These are phyloP conservation scores for Naganishia liquefaciens DNA, from an alignment of 1,284 basidiomycete species.

Conservation along the genomic window DNA sequence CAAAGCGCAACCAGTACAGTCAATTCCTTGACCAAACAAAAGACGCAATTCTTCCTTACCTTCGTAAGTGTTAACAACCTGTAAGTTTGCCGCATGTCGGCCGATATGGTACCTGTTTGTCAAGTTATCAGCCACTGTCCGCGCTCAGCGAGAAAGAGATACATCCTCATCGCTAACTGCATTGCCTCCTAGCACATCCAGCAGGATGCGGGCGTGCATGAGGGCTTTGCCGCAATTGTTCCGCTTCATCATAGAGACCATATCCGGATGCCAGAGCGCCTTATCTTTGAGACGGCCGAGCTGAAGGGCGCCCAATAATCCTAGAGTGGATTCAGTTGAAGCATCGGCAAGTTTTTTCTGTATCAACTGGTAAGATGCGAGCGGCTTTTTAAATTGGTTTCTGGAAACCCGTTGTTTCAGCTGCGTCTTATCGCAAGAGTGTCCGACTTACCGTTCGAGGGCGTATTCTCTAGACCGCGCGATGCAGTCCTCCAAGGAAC, in stretches of 20 bases:
- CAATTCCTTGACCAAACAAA: background rate
- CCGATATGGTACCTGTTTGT: constrained; percentile 73
- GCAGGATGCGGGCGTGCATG: constrained; percentile 70
- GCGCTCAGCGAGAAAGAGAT: no score
- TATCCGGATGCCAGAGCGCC: constrained; percentile 78
- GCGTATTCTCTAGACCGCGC: constrained; percentile 77
- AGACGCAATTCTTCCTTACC: constrained; percentile 56
- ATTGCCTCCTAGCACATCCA: constrained; percentile 90
- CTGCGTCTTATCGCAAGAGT: no score
- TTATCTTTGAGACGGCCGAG: constrained; percentile 87
- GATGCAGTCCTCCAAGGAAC: constrained; percentile 90
- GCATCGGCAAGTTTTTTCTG: constrained; percentile 97
- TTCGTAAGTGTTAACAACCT: constrained; percentile 91
- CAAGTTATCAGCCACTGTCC: background rate
- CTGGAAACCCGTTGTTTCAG: constrained; percentile 38
- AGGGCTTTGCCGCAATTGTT: constrained; percentile 95
- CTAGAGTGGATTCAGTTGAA: constrained; percentile 77
- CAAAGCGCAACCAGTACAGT: constrained; percentile 25
- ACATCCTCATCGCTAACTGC: constrained; percentile 83
- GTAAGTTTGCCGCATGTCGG: constrained; percentile 84
- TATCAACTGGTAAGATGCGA: constrained; percentile 91
- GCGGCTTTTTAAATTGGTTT: constrained; percentile 81
- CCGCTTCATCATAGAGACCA: constrained; percentile 91
- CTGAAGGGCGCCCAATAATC: constrained; percentile 73
- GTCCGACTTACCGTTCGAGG: constrained; percentile 64